A percentile compares a stretch with the other conserved stretches of the same genome.
Conservation (phyloP, 2,329 filamentous ascomycete species). For the Graphiopsis chlorocephala region DNA sequence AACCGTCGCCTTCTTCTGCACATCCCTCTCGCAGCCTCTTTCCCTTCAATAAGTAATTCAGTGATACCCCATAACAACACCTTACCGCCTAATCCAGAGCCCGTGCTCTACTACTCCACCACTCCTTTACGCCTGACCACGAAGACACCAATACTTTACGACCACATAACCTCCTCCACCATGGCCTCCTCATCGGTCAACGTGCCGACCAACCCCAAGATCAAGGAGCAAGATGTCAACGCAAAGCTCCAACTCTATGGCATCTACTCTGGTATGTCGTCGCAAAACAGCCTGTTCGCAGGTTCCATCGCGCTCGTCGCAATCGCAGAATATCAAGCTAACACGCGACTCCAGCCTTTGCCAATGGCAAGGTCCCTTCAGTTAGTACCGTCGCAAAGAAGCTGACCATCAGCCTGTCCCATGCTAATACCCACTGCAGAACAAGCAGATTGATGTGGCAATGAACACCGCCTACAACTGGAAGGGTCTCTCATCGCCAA, state of each 20-base stretch:
- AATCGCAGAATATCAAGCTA: neutral
- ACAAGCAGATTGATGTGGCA: slow-evolving; percentile 93
- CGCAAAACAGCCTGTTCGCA: neutral
- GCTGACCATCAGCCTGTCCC: neutral
- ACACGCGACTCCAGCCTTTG: slow-evolving; percentile 61
- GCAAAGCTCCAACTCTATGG: slow-evolving; percentile 93
- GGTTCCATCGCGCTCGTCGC: neutral
- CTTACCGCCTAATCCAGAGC: slow-evolving; percentile 3
- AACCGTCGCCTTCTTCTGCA: too few species aligned
- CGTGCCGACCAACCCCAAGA: slow-evolving; percentile 67
- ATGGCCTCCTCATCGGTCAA: slow-evolving; percentile 55
- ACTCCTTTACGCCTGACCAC: neutral
- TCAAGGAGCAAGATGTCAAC: slow-evolving; percentile 83
- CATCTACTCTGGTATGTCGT: slow-evolving; percentile 65
- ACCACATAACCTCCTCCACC: slow-evolving; percentile 2
- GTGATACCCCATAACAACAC: neutral
- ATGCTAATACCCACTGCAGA: slow-evolving; percentile 50
- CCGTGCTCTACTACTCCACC: neutral
- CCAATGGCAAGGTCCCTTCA: slow-evolving; percentile 85
- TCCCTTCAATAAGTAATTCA: too few species aligned
- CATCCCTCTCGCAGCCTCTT: too few species aligned
- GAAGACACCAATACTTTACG: neutral
- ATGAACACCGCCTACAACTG: slow-evolving; percentile 82
- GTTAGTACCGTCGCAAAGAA: slow-evolving; percentile 48
- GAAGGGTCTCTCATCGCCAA: slow-evolving; percentile 66